Conservation (phyloP, 2,329 filamentous ascomycete genomes). For the Monosporascus sp. region DNA sequence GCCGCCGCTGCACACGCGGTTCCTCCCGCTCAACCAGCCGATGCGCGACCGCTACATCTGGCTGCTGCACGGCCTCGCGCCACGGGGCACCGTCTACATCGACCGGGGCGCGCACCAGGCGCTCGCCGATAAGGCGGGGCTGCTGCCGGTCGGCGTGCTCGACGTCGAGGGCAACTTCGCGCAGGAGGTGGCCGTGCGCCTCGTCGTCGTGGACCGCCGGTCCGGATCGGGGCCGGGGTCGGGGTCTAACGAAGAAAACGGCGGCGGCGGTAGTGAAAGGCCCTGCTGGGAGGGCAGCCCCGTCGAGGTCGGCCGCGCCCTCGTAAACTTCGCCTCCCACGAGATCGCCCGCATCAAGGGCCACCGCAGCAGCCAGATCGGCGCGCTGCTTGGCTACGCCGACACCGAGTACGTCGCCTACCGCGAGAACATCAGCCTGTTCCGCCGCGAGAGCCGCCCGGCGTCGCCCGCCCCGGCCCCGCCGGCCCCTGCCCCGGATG, state of each 20-base stretch:
- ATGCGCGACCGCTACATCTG: constrained; percentile 95
- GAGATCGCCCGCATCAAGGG: constrained; percentile 86
- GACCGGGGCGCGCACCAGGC: constrained; percentile 84
- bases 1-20: constrained; percentile 81
- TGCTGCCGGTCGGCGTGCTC: constrained; percentile 86
- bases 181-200: constrained; percentile 84
- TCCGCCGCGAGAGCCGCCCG: constrained; percentile 49
- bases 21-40: constrained; percentile 76
- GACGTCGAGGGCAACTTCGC: constrained; percentile 84
- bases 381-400: constrained; percentile 76
- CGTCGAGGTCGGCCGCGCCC: constrained; percentile 75
- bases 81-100: constrained; percentile 88
- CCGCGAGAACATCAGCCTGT: constrained; percentile 81
- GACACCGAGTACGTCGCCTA: constrained; percentile 92
- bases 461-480: constrained; percentile 43
- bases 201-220: constrained; percentile 70
- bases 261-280: constrained; percentile 12
- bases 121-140: constrained; percentile 74
- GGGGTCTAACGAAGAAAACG: no score
- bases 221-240: constrained; percentile 26
- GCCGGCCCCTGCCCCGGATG: constrained; percentile 30
- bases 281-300: constrained; percentile 45
- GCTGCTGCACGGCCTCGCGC: constrained; percentile 86
- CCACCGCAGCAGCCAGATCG: constrained; percentile 75
- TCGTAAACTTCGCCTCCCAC: constrained; percentile 86